Base-by-base conservation (phyloP, 768 basidiomycete genomes). In the Hericium alpestre region DNA sequence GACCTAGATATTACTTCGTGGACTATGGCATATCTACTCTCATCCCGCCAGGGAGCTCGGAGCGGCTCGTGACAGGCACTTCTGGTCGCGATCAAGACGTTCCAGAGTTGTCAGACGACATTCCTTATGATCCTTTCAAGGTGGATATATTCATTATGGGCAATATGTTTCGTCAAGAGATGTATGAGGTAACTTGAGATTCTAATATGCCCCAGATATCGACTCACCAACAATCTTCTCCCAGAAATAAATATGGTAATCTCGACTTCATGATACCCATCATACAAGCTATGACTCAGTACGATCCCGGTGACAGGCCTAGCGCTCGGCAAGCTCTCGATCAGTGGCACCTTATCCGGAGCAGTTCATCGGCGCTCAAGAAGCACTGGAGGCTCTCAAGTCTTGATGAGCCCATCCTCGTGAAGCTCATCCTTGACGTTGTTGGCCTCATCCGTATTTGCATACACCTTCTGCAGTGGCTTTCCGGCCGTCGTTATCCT, bases 91-190 rank as follows among this genome's bases (percentile, higher is more conserved):
- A 61, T 13, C 56, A 38, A 25, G 58, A 60, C 6, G 59, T 61
- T 4, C 61, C 61, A 1, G 61, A 61, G 11, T 38, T 62, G 11
- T 62, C 56, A 1, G 16, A 53, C 4, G 20, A 16, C 2, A 51
- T 57, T 1, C 56, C 59, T 1, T 60, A 62, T 15, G 61, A 62
- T 18, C 59, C 61, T 3, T 62, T 57, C 61, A 60, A 59, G 39
- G 61, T 60, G 9, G 32, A 32, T 5, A 53, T 62, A 39, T 62
- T 60, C 20, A 60, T 56, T 2, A 43, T 59, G 3, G 58, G 58
- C 9, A 48, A 57, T 18, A 43, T 51, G 2, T 38, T 61, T 1
- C 39, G 23, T 20, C 25, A 25, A 16, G 51, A 15, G 32, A 9
- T 52, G 6, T 16, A 52, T 2, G 37, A 52, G 12, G 51, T 52